These are phyloP conservation scores for Nannizziopsis arthrosporioides DNA, from an alignment of 2,329 filamentous ascomycete species.

Conservation along the genomic window DNA sequence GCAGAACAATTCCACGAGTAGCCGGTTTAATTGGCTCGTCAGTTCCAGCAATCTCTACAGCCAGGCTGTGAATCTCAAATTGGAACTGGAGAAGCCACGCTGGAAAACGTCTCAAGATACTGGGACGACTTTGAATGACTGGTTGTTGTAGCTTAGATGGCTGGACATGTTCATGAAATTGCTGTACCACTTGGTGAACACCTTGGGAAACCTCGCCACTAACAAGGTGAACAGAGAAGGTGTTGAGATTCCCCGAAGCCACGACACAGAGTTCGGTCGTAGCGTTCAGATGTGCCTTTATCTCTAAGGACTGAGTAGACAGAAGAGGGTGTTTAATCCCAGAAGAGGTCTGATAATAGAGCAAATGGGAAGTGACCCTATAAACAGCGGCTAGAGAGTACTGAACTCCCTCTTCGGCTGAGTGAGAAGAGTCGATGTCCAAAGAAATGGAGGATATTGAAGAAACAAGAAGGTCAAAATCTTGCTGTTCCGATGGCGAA, in stretches of 20 bases:
- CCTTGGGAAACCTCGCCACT: constrained; percentile 87
- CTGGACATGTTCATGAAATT: constrained; percentile 61
- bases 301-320: constrained; percentile 74
- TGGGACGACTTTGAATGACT: constrained; percentile 45
- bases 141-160: constrained; percentile 46
- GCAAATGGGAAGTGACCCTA: constrained; percentile 69
- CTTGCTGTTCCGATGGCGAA: constrained; percentile 50
- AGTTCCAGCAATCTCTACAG: constrained; percentile 77
- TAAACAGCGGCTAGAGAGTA: constrained; percentile 77
- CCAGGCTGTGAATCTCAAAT: constrained; percentile 79
- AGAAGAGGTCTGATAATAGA: constrained; percentile 87
- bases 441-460: constrained; percentile 87
- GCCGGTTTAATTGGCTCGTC: constrained; percentile 74
- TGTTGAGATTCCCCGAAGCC: constrained; percentile 67
- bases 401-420: constrained; percentile 66
- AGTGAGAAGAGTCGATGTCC: constrained; percentile 93
- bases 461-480: constrained; percentile 91
- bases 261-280: constrained; percentile 76
- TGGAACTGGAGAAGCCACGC: constrained; percentile 74
- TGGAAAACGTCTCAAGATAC: constrained; percentile 67
- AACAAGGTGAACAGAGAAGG: constrained; percentile 79
- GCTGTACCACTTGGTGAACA: constrained; percentile 77
- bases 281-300: constrained; percentile 75
- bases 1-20: constrained; percentile 69
- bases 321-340: constrained; percentile 77